These are phyloP conservation scores for Saccharomyces jurei DNA, from an alignment of 805 yeast genomes.

Conservation along the genomic window DNA sequence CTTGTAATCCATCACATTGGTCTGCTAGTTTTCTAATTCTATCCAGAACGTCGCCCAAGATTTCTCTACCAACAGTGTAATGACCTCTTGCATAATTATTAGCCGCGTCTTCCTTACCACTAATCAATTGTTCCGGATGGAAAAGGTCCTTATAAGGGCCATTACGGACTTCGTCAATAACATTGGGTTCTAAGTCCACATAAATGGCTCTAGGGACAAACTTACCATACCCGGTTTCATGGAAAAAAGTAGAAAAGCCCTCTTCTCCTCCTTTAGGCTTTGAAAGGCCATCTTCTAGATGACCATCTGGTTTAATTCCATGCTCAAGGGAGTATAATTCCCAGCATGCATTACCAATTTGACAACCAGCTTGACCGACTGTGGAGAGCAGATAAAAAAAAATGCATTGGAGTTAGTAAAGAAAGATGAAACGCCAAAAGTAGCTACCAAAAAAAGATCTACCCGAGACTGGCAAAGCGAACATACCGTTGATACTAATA, in stretches of 20 bases:
- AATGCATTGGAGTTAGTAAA: not conserved
- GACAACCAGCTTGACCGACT: slow-evolving; percentile 84
- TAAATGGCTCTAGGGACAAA: slow-evolving; percentile 92
- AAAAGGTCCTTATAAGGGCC: slow-evolving; percentile 81
- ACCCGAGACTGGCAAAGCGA: not conserved
- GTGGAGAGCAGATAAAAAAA: slow-evolving; percentile 2
- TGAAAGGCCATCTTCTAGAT: slow-evolving; percentile 54
- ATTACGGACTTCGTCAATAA: slow-evolving; percentile 87
- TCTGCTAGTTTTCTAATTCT: slow-evolving; percentile 88
- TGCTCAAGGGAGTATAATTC: slow-evolving; percentile 91
- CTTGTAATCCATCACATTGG: slow-evolving; percentile 93
- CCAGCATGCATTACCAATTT: slow-evolving; percentile 97
- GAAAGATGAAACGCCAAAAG: not conserved
- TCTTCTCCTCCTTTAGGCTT: slow-evolving; percentile 87
- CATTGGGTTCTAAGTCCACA: slow-evolving; percentile 93
- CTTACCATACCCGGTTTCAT: slow-evolving; percentile 87
- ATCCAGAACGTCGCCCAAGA: slow-evolving; percentile 84
- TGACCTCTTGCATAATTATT: slow-evolving; percentile 96
- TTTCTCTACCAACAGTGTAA: slow-evolving; percentile 89
- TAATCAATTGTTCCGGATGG: slow-evolving; percentile 91
- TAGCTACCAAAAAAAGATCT: not conserved
- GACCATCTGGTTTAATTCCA: slow-evolving; percentile 91
- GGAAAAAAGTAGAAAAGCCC: slow-evolving; percentile 86
- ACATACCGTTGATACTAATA: slow-evolving; percentile 72
- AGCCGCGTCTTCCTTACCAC: slow-evolving; percentile 96